Evolutionary conservation across 306 rosid genomes (phyloP).

Genomic region (Rubus idaeus): DNA sequence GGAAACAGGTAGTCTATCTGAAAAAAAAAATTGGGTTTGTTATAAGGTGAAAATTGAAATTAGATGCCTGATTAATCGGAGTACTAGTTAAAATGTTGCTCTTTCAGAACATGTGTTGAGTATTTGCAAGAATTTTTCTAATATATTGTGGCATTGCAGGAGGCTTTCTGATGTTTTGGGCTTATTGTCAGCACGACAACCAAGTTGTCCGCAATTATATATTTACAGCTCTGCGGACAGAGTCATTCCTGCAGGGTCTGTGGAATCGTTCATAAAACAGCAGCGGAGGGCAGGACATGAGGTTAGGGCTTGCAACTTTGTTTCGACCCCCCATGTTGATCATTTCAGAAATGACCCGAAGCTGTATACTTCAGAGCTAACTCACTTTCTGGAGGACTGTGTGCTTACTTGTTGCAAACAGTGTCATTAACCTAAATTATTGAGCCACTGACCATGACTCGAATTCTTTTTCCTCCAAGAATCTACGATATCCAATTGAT

Average conservation of each 20-base stretch:
- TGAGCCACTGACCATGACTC: constrained; percentile 18
- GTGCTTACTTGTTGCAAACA: constrained; percentile 54
- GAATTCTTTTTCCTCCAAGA: constrained; percentile 18
- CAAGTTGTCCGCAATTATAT: constrained; percentile 87
- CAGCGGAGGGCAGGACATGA: constrained; percentile 77
- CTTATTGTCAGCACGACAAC: constrained; percentile 69
- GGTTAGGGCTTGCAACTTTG: constrained; percentile 92
- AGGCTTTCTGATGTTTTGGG: constrained; percentile 85
- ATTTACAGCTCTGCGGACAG: constrained; percentile 91
- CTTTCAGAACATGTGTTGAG: background rate
- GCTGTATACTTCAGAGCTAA: constrained; percentile 77
- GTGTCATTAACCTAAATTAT: constrained; percentile 24
- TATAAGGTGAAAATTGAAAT: background rate
- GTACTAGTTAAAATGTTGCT: background rate
- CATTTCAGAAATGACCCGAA: constrained; percentile 90
- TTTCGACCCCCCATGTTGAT: constrained; percentile 94
- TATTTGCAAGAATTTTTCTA: background rate
- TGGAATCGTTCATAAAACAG: constrained; percentile 76
- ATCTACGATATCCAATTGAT: constrained; percentile 26
- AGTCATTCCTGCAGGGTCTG: constrained; percentile 81
- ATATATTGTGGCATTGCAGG: constrained; percentile 43
- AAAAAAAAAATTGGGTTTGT: background rate
- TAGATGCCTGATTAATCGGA: background rate
- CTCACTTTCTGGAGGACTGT: constrained; percentile 75
- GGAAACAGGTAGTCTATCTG: constrained; percentile 52